phyloP scores from a whole-genome alignment of 2,329 filamentous ascomycete species.

The Aspergillus arachidicola region DNA sequence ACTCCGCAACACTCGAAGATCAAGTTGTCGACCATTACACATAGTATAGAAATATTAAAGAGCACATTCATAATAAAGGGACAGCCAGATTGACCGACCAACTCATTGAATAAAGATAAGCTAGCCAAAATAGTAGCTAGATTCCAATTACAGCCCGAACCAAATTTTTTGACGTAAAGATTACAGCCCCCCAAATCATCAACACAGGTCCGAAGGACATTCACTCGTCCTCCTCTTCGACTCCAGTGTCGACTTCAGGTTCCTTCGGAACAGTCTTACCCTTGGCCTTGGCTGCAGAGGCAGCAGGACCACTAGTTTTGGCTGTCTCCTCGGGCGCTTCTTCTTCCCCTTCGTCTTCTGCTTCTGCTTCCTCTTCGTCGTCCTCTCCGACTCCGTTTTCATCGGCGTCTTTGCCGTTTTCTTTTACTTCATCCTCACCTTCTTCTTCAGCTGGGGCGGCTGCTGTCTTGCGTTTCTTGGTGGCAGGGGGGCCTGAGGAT shows the following conservation, averaged over 20 bases:
- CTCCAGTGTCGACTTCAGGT: constrained; percentile 37
- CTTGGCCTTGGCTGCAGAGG: constrained; percentile 37
- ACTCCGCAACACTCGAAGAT: background rate
- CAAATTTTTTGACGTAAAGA: background rate
- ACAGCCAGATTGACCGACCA: background rate
- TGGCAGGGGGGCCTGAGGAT: constrained; percentile 25
- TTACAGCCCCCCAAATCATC: background rate
- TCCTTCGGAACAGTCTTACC: constrained; percentile 32
- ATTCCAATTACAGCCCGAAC: background rate
- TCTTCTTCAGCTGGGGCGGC: constrained; percentile 23
- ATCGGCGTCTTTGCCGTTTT: constrained; percentile 23
- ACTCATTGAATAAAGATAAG: background rate
- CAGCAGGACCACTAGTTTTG: constrained; percentile 36
- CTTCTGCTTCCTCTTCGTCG: constrained; percentile 16
- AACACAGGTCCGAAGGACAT: background rate
- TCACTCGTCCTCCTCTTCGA: constrained; percentile 31
- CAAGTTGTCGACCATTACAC: background rate
- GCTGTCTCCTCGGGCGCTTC: constrained; percentile 33
- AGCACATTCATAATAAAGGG: background rate
- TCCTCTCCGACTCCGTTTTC: constrained; percentile 22
- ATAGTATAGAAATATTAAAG: background rate
- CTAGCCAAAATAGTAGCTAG: background rate
- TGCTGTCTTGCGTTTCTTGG: constrained; percentile 36
- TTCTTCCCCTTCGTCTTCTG: constrained; percentile 25
- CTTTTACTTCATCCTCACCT: constrained; percentile 15